Evolutionary conservation across 208 protist species (phyloP).

Genomic region (Trichomonas vaginalis): DNA sequence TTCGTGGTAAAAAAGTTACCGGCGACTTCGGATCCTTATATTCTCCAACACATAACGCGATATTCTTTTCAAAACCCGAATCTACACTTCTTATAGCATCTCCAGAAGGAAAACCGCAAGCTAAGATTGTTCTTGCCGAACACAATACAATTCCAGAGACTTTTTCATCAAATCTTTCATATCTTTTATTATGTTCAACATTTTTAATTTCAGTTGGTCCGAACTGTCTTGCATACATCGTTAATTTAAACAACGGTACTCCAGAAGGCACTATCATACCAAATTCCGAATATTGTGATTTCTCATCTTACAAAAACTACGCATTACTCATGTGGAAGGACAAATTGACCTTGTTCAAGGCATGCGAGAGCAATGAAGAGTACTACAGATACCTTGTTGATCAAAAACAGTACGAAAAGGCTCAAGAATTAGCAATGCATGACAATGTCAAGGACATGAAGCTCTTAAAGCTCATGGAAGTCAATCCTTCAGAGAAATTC

Average conservation of each 20-base stretch:
- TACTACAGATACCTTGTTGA: not conserved
- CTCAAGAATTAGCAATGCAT: not conserved
- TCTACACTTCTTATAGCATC: not conserved
- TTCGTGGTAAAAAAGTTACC: not conserved
- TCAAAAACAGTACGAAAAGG: not conserved
- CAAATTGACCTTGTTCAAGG: not conserved
- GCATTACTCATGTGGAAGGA: not conserved
- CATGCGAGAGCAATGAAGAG: not conserved
- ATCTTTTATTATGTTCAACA: not conserved
- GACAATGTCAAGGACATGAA: not conserved
- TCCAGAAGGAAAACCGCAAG: not conserved
- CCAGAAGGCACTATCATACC: not conserved
- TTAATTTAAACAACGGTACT: not conserved
- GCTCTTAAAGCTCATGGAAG: not conserved
- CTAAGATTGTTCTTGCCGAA: not conserved
- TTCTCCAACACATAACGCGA: not conserved
- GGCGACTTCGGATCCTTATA: conserved; percentile 11
- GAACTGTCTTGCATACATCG: not conserved
- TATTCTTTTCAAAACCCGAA: not conserved
- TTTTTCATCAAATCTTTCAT: not conserved
- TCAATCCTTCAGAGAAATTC: not conserved
- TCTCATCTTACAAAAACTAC: not conserved
- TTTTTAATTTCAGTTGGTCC: not conserved
- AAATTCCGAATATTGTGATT: not conserved
- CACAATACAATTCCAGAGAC: not conserved